Evolutionary conservation across 805 yeast species (phyloP).

Genomic region (Danielozyma ontarioensis): DNA sequence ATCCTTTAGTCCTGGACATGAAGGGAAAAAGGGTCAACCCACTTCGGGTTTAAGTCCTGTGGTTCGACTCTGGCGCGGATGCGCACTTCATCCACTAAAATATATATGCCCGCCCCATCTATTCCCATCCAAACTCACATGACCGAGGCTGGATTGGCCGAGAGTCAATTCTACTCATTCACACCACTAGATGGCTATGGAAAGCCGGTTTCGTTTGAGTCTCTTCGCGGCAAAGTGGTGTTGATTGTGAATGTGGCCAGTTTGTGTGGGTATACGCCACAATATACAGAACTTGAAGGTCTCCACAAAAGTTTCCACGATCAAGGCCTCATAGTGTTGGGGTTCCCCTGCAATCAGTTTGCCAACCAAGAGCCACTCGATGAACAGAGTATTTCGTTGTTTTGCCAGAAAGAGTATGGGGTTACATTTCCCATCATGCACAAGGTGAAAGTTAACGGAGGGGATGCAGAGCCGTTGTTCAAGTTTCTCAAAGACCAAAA

Average conservation of each 20-base stretch:
- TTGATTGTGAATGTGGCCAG: constrained; percentile 22
- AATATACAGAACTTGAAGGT: constrained; percentile 60
- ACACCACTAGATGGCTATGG: constrained; percentile 4
- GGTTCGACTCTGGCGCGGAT: too few species aligned
- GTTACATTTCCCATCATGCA: constrained; percentile 36
- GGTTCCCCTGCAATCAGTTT: constrained; percentile 91
- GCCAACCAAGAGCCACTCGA: constrained; percentile 73
- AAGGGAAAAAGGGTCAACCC: too few species aligned
- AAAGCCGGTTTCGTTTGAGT: constrained; percentile 5
- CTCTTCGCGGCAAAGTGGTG: constrained; percentile 15
- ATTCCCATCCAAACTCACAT: too few species aligned
- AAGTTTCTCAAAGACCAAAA: constrained; percentile 21
- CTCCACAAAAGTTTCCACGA: constrained; percentile 61
- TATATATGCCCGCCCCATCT: too few species aligned
- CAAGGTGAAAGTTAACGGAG: constrained; percentile 35
- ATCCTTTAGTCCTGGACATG: too few species aligned
- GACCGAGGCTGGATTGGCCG: too few species aligned
- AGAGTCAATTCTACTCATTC: constrained; percentile 4
- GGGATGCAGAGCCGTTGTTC: constrained; percentile 22
- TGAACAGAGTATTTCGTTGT: constrained; percentile 27
- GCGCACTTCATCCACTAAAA: too few species aligned
- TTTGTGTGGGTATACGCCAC: constrained; percentile 12
- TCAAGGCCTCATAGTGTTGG: constrained; percentile 63
- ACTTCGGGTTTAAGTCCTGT: too few species aligned
- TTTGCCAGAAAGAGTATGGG: constrained; percentile 17